Base-by-base conservation (phyloP, 371 early-diverging fungal species). In the Lichtheimia hyalospora region DNA sequence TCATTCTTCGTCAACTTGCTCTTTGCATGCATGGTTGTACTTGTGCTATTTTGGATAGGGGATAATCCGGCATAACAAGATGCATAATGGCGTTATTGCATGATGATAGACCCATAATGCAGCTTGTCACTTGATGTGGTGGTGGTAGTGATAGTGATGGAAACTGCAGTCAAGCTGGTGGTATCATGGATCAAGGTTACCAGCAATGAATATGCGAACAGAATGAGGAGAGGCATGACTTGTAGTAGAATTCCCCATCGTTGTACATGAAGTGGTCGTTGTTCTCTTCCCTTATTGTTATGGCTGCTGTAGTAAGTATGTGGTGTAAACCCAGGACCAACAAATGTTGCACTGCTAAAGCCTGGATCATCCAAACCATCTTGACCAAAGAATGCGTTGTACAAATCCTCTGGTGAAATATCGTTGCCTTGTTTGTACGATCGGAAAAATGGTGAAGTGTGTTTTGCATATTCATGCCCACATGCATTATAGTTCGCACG, bases 341-440 rank as follows among this genome's bases (percentile, higher is more conserved):
- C 71, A 68, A 78, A 78, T 1, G 79, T 78, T 25, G 79, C 79
- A 44, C 75, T 75, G 58, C 79, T 73, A 54, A 78, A 78, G n/a
- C 69, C 75, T 25, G 71, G 59, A 16, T 69, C 73, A 41, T 64
- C 73, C 63, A 69, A n/a, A 23, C 57, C 57, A 54, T 67, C 83
- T n/a, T 89, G 93, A 2, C 91, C 90, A 71, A 95, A 96, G 65
- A 97, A 96, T 92, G 95, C 95, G 70, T 94, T 94, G 80, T 96
- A 96, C 34, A 97, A 62, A 13, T 97, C 96, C 66, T 96, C 98
- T 2, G 96, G 96, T 18, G 87, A 88, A 14, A 96, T 80, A 61
- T 96, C 96, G 14, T 86, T 86, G 23, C 84, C 86, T 8, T 46
- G 21, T 0, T 43, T 41, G 56, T 40, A 10, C 16, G n/a, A 18